phyloP scores from a whole-genome alignment of 768 basidiomycete genomes.

The Sarcodon aspratus region DNA sequence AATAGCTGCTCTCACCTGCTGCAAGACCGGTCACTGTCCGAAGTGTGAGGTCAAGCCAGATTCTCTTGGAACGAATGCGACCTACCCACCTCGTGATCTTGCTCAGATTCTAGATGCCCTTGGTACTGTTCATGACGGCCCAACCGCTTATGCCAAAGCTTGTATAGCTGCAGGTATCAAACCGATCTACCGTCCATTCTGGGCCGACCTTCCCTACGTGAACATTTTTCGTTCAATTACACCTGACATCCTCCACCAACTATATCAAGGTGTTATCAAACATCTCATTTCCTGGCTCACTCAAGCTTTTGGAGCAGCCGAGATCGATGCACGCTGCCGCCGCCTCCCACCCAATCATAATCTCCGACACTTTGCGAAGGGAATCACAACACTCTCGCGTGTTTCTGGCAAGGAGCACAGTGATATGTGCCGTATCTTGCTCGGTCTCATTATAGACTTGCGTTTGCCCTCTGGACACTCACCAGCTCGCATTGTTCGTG shows the following conservation, averaged over 20 bases:
- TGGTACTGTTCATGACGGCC: not conserved
- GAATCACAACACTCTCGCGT: conserved; percentile 20
- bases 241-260: conserved; percentile 7
- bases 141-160: not conserved
- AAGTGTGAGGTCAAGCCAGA: too few relatives aligned
- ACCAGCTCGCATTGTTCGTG: conserved; percentile 4
- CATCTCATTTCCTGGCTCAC: conserved; percentile 22
- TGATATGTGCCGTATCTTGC: conserved; percentile 14
- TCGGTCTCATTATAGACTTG: conserved; percentile 6
- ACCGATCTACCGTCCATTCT: conserved; percentile 1
- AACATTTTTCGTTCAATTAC: conserved; percentile 7
- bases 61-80: not conserved
- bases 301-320: conserved; percentile 11
- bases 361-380: conserved; percentile 21
- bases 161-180: conserved; percentile 3
- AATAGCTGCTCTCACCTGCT: conserved; percentile 9
- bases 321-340: conserved; percentile 24
- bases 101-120: not conserved
- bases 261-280: conserved; percentile 22
- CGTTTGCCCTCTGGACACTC: conserved; percentile 3
- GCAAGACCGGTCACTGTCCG: conserved; percentile 7
- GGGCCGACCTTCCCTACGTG: not conserved
- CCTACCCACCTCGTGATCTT: not conserved
- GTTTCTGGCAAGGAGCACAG: conserved; percentile 25
- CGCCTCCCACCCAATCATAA: conserved; percentile 24